These are phyloP conservation scores for Hyphopichia fennica DNA, from an alignment of 1,139 yeast genomes.

Conservation along the genomic window DNA sequence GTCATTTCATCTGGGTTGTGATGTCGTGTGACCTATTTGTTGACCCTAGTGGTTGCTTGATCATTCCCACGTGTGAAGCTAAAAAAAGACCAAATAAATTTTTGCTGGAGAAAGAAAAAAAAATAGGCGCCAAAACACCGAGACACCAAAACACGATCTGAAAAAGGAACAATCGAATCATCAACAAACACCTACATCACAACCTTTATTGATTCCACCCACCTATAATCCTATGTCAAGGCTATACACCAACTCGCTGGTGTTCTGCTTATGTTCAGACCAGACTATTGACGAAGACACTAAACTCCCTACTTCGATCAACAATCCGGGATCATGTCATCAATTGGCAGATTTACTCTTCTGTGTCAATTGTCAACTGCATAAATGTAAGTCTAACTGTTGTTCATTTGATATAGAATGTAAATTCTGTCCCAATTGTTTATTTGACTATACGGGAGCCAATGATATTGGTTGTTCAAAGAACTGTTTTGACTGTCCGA, in stretches of 20 bases:
- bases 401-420: conserved; percentile 21
- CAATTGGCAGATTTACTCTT: conserved; percentile 24
- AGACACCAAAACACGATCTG: not conserved
- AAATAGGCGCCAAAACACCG: not conserved
- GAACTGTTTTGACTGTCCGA: conserved; percentile 44
- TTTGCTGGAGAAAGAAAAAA: not conserved
- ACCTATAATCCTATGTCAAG: conserved; percentile 8
- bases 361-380: conserved; percentile 39
- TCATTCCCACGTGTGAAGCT: no score
- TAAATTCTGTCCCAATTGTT: conserved; percentile 40
- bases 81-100: not conserved
- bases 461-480: conserved; percentile 27
- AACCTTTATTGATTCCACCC: not conserved
- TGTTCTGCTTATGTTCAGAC: conserved; percentile 8
- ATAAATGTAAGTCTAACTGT: conserved; percentile 25
- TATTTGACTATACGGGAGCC: conserved; percentile 30
- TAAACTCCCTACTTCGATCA: conserved; percentile 1
- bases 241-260: conserved; percentile 8
- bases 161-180: not conserved
- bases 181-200: not conserved
- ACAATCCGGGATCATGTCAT: not conserved
- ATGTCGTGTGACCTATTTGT: no score
- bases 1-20: no score
- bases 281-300: not conserved
- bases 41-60: no score